phyloP scores from a whole-genome alignment of 176 grass and related monocot species.

The Rhynchospora pubera region DNA sequence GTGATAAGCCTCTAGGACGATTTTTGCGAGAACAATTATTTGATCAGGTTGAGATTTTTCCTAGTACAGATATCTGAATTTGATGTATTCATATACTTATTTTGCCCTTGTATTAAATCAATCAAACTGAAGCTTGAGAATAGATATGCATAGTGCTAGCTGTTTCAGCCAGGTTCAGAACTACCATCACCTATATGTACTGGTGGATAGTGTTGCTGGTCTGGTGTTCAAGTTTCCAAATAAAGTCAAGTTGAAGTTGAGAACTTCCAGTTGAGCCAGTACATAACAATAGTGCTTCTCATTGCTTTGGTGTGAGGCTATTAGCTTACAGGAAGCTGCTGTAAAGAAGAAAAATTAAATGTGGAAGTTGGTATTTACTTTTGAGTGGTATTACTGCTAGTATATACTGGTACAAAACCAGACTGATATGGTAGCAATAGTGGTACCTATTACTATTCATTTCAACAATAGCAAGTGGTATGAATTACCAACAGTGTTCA shows the following conservation, averaged over 20 bases:
- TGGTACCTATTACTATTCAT: not conserved
- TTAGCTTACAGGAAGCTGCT: not conserved
- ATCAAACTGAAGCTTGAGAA: not conserved
- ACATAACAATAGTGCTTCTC: not conserved
- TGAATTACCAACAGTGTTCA: not conserved
- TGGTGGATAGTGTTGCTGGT: not conserved
- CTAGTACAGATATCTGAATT: not conserved
- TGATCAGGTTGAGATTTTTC: conserved; percentile 63
- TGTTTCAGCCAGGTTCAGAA: not conserved
- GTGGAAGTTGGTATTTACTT: not conserved
- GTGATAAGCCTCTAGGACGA: conserved; percentile 85
- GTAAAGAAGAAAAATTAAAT: not conserved
- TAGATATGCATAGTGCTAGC: not conserved
- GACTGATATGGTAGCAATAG: not conserved
- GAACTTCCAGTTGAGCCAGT: not conserved
- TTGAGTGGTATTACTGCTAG: not conserved
- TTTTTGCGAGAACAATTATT: conserved; percentile 89
- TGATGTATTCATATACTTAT: not conserved
- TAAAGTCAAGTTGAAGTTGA: not conserved
- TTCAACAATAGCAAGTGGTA: not conserved
- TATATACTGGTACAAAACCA: not conserved
- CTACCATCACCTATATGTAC: not conserved
- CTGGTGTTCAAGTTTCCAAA: not conserved
- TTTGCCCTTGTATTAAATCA: not conserved
- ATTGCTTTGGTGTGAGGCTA: not conserved